Evolutionary conservation across 2,329 filamentous ascomycete genomes (phyloP).

Genomic region (Neonectria hederae): DNA sequence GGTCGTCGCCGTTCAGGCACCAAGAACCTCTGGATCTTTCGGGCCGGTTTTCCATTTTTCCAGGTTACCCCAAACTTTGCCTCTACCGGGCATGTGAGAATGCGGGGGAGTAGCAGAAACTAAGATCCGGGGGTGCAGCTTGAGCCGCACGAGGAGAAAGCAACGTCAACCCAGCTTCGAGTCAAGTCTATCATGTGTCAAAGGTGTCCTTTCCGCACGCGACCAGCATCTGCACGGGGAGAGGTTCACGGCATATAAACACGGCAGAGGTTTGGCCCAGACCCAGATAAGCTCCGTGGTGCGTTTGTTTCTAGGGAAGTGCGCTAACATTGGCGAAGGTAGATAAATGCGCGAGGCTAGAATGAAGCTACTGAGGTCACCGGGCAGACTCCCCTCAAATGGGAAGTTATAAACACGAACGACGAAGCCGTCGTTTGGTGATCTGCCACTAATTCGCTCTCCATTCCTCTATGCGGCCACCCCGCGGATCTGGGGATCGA

Average conservation of each 20-base stretch:
- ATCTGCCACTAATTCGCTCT: constrained; percentile 7
- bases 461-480: constrained; percentile 8
- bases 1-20: not conserved
- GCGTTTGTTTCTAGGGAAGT: constrained; percentile 1
- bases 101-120: constrained; percentile 15
- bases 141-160: constrained; percentile 12
- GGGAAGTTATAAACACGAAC: constrained; percentile 3
- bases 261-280: not conserved
- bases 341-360: not conserved
- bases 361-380: not conserved
- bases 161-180: constrained; percentile 7
- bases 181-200: not conserved
- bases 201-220: not conserved
- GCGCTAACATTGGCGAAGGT: not conserved
- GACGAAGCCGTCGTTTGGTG: constrained; percentile 3
- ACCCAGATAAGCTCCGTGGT: not conserved
- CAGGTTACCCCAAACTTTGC: not conserved
- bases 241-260: not conserved
- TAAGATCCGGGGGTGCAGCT: constrained; percentile 8
- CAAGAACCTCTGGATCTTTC: not conserved
- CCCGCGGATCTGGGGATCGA: constrained; percentile 11
- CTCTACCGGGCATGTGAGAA: constrained; percentile 12
- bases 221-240: not conserved
- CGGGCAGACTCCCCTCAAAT: constrained; percentile 10
- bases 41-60: constrained; percentile 13